phyloP scores from a whole-genome alignment of 257 asterid species.

The Gentiana dahurica region DNA sequence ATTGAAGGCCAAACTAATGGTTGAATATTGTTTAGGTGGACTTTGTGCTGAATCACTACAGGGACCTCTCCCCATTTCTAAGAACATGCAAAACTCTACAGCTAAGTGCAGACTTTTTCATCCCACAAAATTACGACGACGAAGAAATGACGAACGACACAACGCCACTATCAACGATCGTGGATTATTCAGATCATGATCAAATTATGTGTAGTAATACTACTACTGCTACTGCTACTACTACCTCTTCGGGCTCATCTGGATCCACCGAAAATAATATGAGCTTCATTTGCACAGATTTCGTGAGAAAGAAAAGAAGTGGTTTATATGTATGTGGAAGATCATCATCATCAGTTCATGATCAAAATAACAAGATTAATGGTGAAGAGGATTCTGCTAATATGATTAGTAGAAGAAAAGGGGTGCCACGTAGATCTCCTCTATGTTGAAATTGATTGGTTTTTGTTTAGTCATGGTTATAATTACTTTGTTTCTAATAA shows the following conservation, averaged over 20 bases:
- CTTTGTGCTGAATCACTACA: conserved; percentile 56
- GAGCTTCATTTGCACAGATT: conserved; percentile 66
- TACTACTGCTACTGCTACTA: conserved; percentile 3
- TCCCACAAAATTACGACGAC: conserved; percentile 72
- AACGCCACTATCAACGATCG: conserved; percentile 51
- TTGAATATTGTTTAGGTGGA: conserved; percentile 46
- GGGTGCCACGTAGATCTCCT: conserved; percentile 95
- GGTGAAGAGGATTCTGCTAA: conserved; percentile 68
- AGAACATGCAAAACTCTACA: conserved; percentile 66
- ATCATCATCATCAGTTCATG: conserved; percentile 16
- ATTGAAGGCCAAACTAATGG: background rate
- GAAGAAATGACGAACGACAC: conserved; percentile 58
- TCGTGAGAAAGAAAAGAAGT: conserved; percentile 76
- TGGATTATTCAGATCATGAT: conserved; percentile 41
- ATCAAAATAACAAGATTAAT: conserved; percentile 23
- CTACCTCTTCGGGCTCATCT: conserved; percentile 45
- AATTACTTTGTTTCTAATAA: no score
- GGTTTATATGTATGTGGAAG: conserved; percentile 62
- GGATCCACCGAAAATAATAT: conserved; percentile 59
- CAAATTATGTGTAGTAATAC: no score
- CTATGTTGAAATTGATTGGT: conserved; percentile 47
- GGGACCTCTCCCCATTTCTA: conserved; percentile 63
- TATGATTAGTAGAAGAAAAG: conserved; percentile 86
- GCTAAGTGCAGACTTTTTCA: conserved; percentile 82
- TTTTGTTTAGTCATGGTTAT: background rate